Base-by-base conservation (phyloP, 495 filamentous ascomycete genomes). In the Cercophora scortea region DNA sequence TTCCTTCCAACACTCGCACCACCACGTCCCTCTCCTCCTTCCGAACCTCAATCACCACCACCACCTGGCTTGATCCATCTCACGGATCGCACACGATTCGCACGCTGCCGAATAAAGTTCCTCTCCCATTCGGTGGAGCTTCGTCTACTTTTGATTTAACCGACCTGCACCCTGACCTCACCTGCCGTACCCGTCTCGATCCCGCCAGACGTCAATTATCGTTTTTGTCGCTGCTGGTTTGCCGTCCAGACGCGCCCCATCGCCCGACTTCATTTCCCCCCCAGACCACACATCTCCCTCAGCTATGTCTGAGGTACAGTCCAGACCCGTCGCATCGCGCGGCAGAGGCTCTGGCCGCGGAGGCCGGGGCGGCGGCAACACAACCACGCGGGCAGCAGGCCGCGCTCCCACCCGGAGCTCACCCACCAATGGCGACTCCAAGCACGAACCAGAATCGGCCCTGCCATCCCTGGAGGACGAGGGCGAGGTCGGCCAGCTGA, bases 281-380 rank as follows among this genome's bases (percentile, higher is more conserved):
- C 54, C 50, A 65, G 49, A 52, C 63, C 51, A 58, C 55, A 64
- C 52, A 61, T 61, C 55, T 62, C 59, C 66, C 67, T 71, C 61
- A 62, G 75, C 69, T 66, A 96, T 98, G 92, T 94, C 93, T 78
- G 93, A 96, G 80, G 84, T 88, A 72, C 84, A 90, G 76, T 77
- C 85, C 69, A 80, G 93, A 77, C 78, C 83, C 51, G 71, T 82
- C 68, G 84, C 63, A 47, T 32, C 83, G 60, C 76, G 66, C 64
- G 64, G 66, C 59, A 59, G 65, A 62, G 63, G 62, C 56, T 59
- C 72, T 63, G 64, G 69, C 57, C 65, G 71, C 63, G 61, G 67
- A 61, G 90, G 90, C 62, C 88, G 90, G 54, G 81, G 93, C 71
- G 89, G 86, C 60, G 87, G 88, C 57, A 85, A 83, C 71, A 84